Base-by-base conservation (phyloP, 768 basidiomycete genomes). In the Lactifluus pinguis region DNA sequence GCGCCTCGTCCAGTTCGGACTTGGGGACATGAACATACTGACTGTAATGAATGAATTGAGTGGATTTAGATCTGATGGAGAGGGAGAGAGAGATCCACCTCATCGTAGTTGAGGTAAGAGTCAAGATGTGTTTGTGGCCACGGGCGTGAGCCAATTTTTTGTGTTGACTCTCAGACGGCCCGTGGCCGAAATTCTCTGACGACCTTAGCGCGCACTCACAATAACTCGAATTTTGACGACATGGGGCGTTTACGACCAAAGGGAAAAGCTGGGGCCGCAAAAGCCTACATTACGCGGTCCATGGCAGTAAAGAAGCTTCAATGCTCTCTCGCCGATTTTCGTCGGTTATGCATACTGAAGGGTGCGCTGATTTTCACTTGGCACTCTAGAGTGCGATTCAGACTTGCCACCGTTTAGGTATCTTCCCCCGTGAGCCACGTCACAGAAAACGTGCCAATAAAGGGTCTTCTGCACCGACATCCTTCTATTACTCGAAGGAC, bases 401-500 rank as follows among this genome's bases (percentile, higher is more conserved):
- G 39, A 39, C n/a, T 53, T 58, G 69, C 47, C 70, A 55, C 25
- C 49, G 53, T 44, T 54, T 51, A 98, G 95, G 95, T 13, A 95
- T 99, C 69, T 98, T 95, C 72, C 97, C 97, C 65, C 90, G 95
- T 57, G 97, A 99, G 72, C 97, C 97, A 29, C 83, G 85, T 49
- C 86, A 83, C 74, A 85, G 83, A 68, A 99, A 98, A 72, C 84
- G 85, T 64, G 97, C 95, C 41, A 98, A 98, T 77, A 98, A 97
- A 72, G 97, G 95, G 1, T 95, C 92, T 3, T 93, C 94, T 55
- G 95, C 92, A 0, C 94, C 95, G 4, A 93, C 97, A 1, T 92
- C 94, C 3, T 99, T 98, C 76, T 99, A 99, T 76, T 98, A 98
- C 72, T 79, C 91, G 30, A 99, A 99, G 76, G 97, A 99, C 71